Conservation (phyloP, 2,329 filamentous ascomycete species). For the Elsinoe ampelina region DNA sequence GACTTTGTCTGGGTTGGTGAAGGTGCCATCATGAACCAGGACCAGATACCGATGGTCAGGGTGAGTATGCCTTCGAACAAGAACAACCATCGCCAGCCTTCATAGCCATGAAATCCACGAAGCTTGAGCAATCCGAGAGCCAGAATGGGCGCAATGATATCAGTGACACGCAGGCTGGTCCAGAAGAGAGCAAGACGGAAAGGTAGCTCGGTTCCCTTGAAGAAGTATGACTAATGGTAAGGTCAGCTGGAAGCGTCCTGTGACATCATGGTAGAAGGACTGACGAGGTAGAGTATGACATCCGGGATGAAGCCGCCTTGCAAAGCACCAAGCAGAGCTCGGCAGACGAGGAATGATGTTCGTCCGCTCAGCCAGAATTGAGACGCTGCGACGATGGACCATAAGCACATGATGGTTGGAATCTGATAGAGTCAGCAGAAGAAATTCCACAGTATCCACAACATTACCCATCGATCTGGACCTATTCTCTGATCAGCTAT, state of each 20-base stretch:
- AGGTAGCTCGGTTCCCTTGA: conserved; percentile 61
- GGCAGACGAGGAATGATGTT: conserved; percentile 34
- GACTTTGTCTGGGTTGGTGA: conserved; percentile 56
- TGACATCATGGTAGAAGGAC: background rate
- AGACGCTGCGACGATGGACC: conserved; percentile 18
- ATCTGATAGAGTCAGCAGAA: background rate
- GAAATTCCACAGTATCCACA: background rate
- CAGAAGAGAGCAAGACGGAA: conserved; percentile 61
- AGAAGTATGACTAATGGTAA: conserved; percentile 52
- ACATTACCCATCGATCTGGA: conserved; percentile 18
- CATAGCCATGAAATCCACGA: conserved; percentile 22
- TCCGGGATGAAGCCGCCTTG: conserved; percentile 51
- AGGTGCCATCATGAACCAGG: conserved; percentile 51
- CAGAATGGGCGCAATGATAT: conserved; percentile 48
- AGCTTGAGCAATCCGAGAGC: conserved; percentile 47
- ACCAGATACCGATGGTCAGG: conserved; percentile 45
- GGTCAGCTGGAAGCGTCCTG: background rate
- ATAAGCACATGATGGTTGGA: conserved; percentile 11
- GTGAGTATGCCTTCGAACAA: conserved; percentile 40
- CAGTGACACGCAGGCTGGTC: conserved; percentile 52
- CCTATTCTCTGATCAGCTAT: conserved; percentile 21
- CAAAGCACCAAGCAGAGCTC: conserved; percentile 37
- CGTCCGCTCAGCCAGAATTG: conserved; percentile 26
- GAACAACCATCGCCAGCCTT: conserved; percentile 50
- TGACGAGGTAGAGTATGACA: conserved; percentile 51